Evolutionary conservation across 176 grass and related monocot genomes (phyloP).

Genomic region (Saccharum spontaneum): DNA sequence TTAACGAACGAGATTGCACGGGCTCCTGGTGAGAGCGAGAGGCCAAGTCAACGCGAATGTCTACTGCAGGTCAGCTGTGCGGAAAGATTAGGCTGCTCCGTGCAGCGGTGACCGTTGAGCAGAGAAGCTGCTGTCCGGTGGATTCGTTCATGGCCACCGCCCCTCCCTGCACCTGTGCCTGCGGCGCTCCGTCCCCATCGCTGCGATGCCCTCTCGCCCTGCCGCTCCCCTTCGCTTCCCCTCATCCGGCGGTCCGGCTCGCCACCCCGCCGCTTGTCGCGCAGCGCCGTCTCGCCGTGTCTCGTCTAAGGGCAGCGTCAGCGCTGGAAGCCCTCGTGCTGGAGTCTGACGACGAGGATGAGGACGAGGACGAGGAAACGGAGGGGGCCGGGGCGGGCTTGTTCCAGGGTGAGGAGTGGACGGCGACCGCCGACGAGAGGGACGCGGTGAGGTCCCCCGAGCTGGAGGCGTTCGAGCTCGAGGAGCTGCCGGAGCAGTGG

Average conservation of each 20-base stretch:
- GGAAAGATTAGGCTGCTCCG: constrained; percentile 42
- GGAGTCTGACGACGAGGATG: constrained; percentile 36
- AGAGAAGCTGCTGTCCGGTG: constrained; percentile 16
- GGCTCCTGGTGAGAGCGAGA: background rate
- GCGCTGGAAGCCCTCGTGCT: constrained; percentile 37
- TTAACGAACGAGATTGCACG: constrained; percentile 25
- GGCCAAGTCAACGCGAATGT: background rate
- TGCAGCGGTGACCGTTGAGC: constrained; percentile 3
- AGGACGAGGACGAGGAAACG: constrained; percentile 33
- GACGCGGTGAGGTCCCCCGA: constrained; percentile 63
- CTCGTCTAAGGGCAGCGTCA: constrained; percentile 14
- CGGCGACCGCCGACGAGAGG: constrained; percentile 44
- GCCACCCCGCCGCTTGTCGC: constrained; percentile 8
- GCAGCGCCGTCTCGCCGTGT: constrained; percentile 11
- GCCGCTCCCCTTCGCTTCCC: constrained; percentile 22
- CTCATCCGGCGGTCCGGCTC: constrained; percentile 21
- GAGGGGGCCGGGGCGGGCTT: constrained; percentile 22
- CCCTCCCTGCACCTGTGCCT: constrained; percentile 12
- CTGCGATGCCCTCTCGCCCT: constrained; percentile 35
- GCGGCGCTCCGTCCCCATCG: constrained; percentile 38
- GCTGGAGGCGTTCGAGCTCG: constrained; percentile 72
- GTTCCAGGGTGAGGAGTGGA: constrained; percentile 46
- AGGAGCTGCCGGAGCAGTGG: constrained; percentile 95
- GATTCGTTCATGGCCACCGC: constrained; percentile 43
- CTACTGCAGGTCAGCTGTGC: background rate